Base-by-base conservation (phyloP, 495 filamentous ascomycete species). In the Xylaria acuta region DNA sequence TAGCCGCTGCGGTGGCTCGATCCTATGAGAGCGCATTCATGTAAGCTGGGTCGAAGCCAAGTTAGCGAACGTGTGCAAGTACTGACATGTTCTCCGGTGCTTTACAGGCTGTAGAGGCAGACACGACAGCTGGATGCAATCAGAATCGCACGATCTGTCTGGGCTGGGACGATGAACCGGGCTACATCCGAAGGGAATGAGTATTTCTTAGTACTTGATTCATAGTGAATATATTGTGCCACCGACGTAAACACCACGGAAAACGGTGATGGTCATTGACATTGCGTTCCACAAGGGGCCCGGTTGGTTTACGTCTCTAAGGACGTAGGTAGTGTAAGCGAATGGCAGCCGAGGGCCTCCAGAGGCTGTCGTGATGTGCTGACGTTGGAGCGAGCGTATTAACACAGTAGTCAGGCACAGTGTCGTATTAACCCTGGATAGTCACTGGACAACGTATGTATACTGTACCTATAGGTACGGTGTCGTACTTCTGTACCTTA, bases 1-100 rank as follows among this genome's bases (percentile, higher is more conserved):
- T 54, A 92, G 85, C 67, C 91, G 87, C 79, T 90, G 84, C 63
- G 89, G 84, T 60, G 87, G 84, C 59, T 90, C 90, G 83, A 92
- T 91, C 90, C 89, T 92, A 65, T n/a, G 3, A 47, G 16, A 11
- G 49, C 41, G 41, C 16, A 11, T 34, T 30, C 38, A 30, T 64
- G n/a, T 43, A 43, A 49, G 63, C 25, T 34, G 8, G 11, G 1
- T 36, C 6, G 16, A 0, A 65, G 5, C 3, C 11, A 6, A 16
- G 40, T 5, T 40, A 2, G 1, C 12, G 36, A 8, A 3, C 30
- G n/a, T 49, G 18, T 11, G 58, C 30, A 14, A 34, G n/a, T 30
- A 65, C 41, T 36, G 0, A 65, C 63, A 65, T 65, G 38, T 65
- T 65, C 22, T 32, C 3, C 4, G 18, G 8, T 14, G 4, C 16